These are phyloP conservation scores for Triangularia verruculosa DNA, from an alignment of 2,329 filamentous ascomycete species.

Conservation along the genomic window DNA sequence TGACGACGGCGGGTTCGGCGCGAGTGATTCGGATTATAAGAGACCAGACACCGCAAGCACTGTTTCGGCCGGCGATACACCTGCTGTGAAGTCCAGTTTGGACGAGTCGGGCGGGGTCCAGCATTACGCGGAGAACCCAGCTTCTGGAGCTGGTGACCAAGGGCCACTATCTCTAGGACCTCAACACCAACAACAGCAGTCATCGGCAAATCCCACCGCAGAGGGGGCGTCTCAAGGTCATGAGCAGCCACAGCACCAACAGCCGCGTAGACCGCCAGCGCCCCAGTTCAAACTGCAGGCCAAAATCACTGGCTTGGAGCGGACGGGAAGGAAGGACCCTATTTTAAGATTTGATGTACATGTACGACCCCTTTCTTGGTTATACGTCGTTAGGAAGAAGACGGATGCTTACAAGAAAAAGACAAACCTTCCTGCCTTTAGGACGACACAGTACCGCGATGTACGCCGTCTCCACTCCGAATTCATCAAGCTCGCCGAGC, in stretches of 20 bases:
- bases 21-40: slow-evolving; percentile 40
- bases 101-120: slow-evolving; percentile 20
- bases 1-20: slow-evolving; percentile 35
- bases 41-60: slow-evolving; percentile 48
- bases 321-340: slow-evolving; percentile 92
- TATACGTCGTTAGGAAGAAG: not conserved
- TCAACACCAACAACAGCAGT: slow-evolving; percentile 30
- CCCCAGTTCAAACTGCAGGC: slow-evolving; percentile 84
- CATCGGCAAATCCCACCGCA: slow-evolving; percentile 7
- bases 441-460: slow-evolving; percentile 97
- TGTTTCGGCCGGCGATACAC: slow-evolving; percentile 43
- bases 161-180: slow-evolving; percentile 32
- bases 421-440: slow-evolving; percentile 98
- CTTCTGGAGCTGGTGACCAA: slow-evolving; percentile 24
- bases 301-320: slow-evolving; percentile 90
- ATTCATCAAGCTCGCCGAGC: slow-evolving; percentile 92
- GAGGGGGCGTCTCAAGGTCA: slow-evolving; percentile 10
- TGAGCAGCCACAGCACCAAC: slow-evolving; percentile 32
- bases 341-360: slow-evolving; percentile 95
- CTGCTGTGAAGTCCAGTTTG: slow-evolving; percentile 37
- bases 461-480: slow-evolving; percentile 93
- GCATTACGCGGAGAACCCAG: slow-evolving; percentile 19
- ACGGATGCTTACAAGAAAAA: slow-evolving; percentile 39
- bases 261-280: slow-evolving; percentile 56
- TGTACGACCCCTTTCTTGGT: slow-evolving; percentile 49